phyloP scores from a whole-genome alignment of 345 rosid species.

The Kandelia obovata region DNA sequence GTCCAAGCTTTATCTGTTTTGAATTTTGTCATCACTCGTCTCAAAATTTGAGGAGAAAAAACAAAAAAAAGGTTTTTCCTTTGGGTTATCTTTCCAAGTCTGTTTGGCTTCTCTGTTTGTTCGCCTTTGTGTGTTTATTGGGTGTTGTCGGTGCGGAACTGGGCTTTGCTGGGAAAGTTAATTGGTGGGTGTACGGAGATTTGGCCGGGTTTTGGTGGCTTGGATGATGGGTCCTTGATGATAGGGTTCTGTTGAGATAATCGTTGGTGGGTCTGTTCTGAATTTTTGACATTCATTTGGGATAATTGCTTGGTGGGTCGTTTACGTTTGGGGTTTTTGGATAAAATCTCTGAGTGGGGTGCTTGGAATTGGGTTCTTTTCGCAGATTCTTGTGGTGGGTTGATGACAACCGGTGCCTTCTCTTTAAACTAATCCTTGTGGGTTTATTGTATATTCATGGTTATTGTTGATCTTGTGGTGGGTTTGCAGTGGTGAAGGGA shows the following conservation, averaged over 20 bases:
- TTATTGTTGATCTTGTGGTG: constrained; percentile 17
- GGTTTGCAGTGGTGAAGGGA: constrained; percentile 21
- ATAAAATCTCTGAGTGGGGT: constrained; percentile 4
- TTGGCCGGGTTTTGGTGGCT: constrained; percentile 9
- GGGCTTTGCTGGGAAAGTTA: constrained; percentile 12
- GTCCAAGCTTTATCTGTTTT: constrained; percentile 8
- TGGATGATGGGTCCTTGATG: constrained; percentile 23
- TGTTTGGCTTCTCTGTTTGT: neutral
- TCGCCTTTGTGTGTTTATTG: neutral
- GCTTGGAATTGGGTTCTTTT: neutral
- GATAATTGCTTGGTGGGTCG: constrained; percentile 21
- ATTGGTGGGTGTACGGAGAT: constrained; percentile 13
- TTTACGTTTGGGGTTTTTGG: constrained; percentile 10
- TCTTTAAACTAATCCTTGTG: too few species aligned
- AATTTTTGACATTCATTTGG: constrained; percentile 20
- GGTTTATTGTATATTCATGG: constrained; percentile 2
- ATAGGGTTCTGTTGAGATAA: constrained; percentile 23
- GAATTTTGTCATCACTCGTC: too few species aligned
- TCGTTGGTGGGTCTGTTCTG: constrained; percentile 14
- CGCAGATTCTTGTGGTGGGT: constrained; percentile 16
- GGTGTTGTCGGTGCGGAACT: neutral
- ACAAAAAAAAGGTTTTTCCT: neutral
- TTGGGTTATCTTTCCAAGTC: neutral
- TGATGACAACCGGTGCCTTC: neutral
- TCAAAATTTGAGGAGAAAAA: neutral